Evolutionary conservation across 2,329 filamentous ascomycete species (phyloP), one percentile per base, ranked within the genome.

Genomic region (Colletotrichum sp.): DNA sequence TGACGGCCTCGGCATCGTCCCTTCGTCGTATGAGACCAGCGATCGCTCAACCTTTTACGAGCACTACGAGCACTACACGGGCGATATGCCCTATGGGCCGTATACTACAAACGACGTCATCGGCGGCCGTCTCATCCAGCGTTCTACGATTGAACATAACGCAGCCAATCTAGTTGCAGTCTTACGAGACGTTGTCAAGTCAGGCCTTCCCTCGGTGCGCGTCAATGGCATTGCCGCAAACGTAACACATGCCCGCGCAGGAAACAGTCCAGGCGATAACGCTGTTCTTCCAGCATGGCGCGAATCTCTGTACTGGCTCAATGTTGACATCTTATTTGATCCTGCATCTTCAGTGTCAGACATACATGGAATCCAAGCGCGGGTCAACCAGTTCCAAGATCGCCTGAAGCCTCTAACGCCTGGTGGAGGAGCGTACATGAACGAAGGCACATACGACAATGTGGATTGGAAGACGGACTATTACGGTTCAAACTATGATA

Each of bases 241-340:
- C 25, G 52, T 57, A 15, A 57, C 52, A 16, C 52, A 57, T 22
- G 12, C 52, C 12, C 52, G 52, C 22, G 29, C 61, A 64, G 29
- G 61, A 11, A 80, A 78, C 30, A 64, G 29, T n/a, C 61, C 61
- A 15, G 68, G 22, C 15, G 39, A 57, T 12, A 80, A 78, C 29
- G 72, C 79, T 16, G 71, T 79, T 11, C 71, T 77, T 63, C 77
- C 77, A 5, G 79, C 77, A 27, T 80, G 78, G 75, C 71, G 79
- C n/a, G 71, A 69, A 34, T 90, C 90, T 75, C 80, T 88, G 79
- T 90, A 89, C 74, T 39, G 34, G 6, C 39, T 36, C 34, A 79
- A 57, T 27, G 25, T 57, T 0, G 52, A 57, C 5, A 22, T 57
- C 0, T 15, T 57, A 1, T 57, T 57, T 27, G 52, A 57, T 19